Conservation (phyloP, 1,284 basidiomycete species). For the Farysia itapuensis region DNA sequence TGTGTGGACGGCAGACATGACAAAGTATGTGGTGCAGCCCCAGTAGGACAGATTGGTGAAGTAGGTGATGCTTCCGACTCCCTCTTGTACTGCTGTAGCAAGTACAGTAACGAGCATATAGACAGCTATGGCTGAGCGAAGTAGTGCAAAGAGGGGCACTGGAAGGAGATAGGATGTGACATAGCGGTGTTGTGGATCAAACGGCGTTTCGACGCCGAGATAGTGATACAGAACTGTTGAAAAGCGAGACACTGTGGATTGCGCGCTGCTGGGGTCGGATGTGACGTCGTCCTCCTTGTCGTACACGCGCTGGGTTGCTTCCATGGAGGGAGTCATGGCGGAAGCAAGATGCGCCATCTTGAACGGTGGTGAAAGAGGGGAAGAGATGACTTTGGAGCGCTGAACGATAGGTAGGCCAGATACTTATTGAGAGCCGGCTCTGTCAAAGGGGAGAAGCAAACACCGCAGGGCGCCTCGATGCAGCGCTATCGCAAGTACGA, state of each 20-base stretch:
- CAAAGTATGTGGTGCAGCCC: constrained; percentile 29
- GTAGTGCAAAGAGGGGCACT: constrained; percentile 63
- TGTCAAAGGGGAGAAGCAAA: too few species aligned
- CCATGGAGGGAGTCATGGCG: constrained; percentile 9
- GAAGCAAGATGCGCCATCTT: constrained; percentile 23
- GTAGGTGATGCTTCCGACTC: constrained; percentile 36
- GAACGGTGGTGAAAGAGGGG: too few species aligned
- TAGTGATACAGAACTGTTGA: constrained; percentile 39
- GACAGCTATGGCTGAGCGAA: constrained; percentile 65
- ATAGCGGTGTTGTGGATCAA: constrained; percentile 66
- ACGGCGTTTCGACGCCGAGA: constrained; percentile 60
- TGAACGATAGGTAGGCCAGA: too few species aligned
- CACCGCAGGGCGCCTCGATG: too few species aligned
- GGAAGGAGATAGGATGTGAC: constrained; percentile 69
- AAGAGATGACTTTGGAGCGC: too few species aligned
- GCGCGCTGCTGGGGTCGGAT: not conserved
- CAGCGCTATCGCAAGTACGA: too few species aligned
- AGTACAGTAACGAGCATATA: constrained; percentile 66
- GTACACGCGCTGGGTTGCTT: not conserved
- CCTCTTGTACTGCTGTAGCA: constrained; percentile 57
- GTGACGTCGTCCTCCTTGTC: not conserved
- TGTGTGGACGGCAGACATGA: constrained; percentile 30
- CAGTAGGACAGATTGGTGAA: constrained; percentile 27
- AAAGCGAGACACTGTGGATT: constrained; percentile 16
- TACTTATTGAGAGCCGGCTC: too few species aligned